Conservation (phyloP, 2,329 filamentous ascomycete species). For the Pezicula neosporulosa region DNA sequence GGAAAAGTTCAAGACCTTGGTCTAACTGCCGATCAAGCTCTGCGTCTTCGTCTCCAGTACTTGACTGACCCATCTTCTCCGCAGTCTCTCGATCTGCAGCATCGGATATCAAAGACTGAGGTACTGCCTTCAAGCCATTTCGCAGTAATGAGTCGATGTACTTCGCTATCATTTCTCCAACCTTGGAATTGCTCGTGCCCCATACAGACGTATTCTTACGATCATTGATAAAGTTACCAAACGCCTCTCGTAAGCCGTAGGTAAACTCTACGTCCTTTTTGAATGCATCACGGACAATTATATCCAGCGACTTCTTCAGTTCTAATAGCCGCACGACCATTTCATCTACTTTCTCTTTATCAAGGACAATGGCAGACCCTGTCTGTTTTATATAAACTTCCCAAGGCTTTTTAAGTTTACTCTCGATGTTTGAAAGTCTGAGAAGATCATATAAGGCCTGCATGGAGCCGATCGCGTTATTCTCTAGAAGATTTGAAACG, state of each 20-base stretch:
- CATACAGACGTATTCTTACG: constrained; percentile 68
- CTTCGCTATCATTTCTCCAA: constrained; percentile 98
- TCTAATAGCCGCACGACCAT: constrained; percentile 84
- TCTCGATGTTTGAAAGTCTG: constrained; percentile 65
- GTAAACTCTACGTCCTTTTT: constrained; percentile 71
- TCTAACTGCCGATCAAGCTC: constrained; percentile 91
- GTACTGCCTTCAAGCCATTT: constrained; percentile 81
- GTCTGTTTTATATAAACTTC: constrained; percentile 73
- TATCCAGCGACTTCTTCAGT: constrained; percentile 75
- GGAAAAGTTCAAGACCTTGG: constrained; percentile 88
- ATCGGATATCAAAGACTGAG: constrained; percentile 63
- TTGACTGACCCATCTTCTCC: constrained; percentile 60
- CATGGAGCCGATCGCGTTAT: constrained; percentile 66
- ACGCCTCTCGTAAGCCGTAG: constrained; percentile 78
- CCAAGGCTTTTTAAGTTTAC: constrained; percentile 70
- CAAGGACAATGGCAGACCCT: constrained; percentile 75
- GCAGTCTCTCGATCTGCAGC: constrained; percentile 52
- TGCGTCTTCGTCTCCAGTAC: constrained; percentile 80
- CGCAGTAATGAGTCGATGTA: constrained; percentile 88
- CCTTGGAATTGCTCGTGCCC: constrained; percentile 84
- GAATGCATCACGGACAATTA: constrained; percentile 75
- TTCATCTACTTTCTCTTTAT: constrained; percentile 72
- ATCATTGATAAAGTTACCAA: constrained; percentile 90
- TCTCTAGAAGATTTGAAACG: constrained; percentile 69
- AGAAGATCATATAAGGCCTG: constrained; percentile 77